Evolutionary conservation across 148 eudicot species (phyloP).

Genomic region (Dysphania ambrosioides): DNA sequence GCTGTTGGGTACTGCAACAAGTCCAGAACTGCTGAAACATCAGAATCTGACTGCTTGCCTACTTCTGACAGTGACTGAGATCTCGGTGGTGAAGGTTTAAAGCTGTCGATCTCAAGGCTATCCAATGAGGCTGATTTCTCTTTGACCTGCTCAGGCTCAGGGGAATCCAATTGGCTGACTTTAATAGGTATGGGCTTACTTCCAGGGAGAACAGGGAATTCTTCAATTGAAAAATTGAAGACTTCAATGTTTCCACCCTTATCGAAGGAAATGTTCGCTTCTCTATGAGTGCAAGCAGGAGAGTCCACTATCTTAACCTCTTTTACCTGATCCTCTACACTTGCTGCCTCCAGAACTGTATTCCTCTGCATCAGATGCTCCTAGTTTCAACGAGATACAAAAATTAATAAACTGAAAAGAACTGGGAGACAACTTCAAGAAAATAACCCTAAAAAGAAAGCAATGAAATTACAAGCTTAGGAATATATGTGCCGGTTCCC

Average conservation of each 20-base stretch:
- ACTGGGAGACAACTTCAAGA: background rate
- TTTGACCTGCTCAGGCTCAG: constrained; percentile 14
- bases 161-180: constrained; percentile 6
- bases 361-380: constrained; percentile 5
- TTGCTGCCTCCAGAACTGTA: background rate
- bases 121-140: constrained; percentile 18
- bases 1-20: constrained; percentile 13
- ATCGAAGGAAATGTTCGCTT: constrained; percentile 11
- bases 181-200: constrained; percentile 24
- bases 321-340: background rate
- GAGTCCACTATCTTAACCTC: constrained; percentile 5
- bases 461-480: constrained; percentile 28
- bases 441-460: background rate
- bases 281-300: constrained; percentile 5
- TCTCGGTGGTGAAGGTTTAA: constrained; percentile 22
- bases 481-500: constrained; percentile 28
- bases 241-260: constrained; percentile 13
- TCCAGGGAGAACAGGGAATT: constrained; percentile 34
- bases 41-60: constrained; percentile 27
- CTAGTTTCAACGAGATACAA: constrained; percentile 14
- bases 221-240: constrained; percentile 27
- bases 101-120: constrained; percentile 23
- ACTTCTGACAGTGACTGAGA: constrained; percentile 25
- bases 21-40: constrained; percentile 20
- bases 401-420: background rate